Conservation (phyloP, 108 stramenopile species). For the Fragilaria radians region DNA sequence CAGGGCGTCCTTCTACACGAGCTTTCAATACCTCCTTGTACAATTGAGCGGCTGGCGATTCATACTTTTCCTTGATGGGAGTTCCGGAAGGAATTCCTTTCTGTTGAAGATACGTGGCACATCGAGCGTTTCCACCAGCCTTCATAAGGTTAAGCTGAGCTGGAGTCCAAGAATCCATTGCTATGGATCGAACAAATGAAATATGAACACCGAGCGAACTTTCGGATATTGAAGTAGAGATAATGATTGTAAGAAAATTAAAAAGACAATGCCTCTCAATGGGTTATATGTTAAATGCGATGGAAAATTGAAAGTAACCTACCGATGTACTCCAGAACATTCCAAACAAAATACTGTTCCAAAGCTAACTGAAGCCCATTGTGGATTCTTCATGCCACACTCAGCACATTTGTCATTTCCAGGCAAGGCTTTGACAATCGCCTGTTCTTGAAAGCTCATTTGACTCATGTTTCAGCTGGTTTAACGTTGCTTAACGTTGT, state of each 20-base stretch:
- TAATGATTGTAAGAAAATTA: no score
- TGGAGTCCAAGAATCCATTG: constrained; percentile 96
- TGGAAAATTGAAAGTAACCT: constrained; percentile 13
- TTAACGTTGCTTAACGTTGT: no score
- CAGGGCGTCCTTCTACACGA: constrained; percentile 68
- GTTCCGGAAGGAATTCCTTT: constrained; percentile 55
- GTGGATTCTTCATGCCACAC: constrained; percentile 93
- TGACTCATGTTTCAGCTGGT: constrained; percentile 79
- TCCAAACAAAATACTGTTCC: constrained; percentile 97
- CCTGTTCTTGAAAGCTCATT: constrained; percentile 75
- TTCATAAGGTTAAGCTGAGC: constrained; percentile 78
- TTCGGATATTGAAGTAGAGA: no score
- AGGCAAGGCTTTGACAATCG: constrained; percentile 68
- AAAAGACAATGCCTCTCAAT: background rate
- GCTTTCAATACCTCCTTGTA: constrained; percentile 84
- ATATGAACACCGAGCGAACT: constrained; percentile 94
- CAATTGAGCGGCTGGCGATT: constrained; percentile 72
- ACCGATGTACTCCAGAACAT: constrained; percentile 95
- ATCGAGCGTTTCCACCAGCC: constrained; percentile 75
- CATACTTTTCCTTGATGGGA: constrained; percentile 81
- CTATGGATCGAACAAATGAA: constrained; percentile 93
- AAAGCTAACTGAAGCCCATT: constrained; percentile 94
- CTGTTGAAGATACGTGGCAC: constrained; percentile 46
- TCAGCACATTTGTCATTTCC: constrained; percentile 88
- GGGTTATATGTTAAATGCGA: background rate